A percentile compares a stretch with the other conserved stretches of the same genome.
Conservation (phyloP, 257 asterid species). For the Solanum ossicruentum region DNA sequence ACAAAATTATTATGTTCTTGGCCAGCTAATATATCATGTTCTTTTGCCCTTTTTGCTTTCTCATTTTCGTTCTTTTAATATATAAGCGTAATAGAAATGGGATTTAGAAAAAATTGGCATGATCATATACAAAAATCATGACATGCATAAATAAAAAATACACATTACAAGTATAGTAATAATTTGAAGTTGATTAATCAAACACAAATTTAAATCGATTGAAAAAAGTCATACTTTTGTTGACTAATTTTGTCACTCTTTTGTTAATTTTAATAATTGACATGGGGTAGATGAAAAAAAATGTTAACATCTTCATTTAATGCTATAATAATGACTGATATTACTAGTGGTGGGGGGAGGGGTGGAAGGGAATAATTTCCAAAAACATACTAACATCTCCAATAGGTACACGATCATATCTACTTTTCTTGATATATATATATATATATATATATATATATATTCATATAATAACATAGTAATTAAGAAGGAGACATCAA, state of each 20-base stretch:
- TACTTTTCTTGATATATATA: background rate
- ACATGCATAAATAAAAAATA: background rate
- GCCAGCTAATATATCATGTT: background rate
- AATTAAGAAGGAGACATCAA: conserved; percentile 8
- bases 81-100: background rate
- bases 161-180: too few relatives aligned
- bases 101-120: background rate
- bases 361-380: background rate
- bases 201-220: too few relatives aligned
- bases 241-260: too few relatives aligned
- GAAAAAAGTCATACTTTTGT: too few relatives aligned
- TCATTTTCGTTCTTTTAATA: background rate
- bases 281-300: background rate
- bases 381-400: background rate
- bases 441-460: background rate
- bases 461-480: conserved; percentile 8
- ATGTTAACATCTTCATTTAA: background rate
- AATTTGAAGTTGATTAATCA: too few relatives aligned
- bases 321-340: background rate
- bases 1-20: background rate
- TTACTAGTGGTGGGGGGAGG: background rate
- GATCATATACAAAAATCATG: background rate
- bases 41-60: background rate
- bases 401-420: background rate
- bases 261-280: background rate